Base-by-base conservation (phyloP, 2,329 filamentous ascomycete genomes). In the Pyrenophora teres region DNA sequence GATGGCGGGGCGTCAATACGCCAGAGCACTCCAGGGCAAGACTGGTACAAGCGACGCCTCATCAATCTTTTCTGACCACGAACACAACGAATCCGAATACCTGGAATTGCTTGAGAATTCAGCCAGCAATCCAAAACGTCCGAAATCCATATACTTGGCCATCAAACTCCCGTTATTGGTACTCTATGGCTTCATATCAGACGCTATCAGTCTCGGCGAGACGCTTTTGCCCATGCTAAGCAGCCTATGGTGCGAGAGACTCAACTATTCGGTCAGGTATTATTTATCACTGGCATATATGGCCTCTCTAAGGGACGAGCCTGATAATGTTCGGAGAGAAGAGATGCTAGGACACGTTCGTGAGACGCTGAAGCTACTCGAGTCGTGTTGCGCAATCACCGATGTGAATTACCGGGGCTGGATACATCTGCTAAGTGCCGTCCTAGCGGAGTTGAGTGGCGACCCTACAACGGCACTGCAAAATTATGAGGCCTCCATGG, bases 1-100 rank as follows among this genome's bases (percentile, higher is more conserved):
- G 6, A 83, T 88, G 53, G 81, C 83, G 2, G 78, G 87, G 3
- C 78, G 87, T 42, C 89, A 92, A 67, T 80, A 83, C 19, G 83
- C 81, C 43, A 83, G 87, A 41, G 87, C 89, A 18, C 74, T 92
- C 16, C 87, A 91, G 68, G 89, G 89, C 46, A 92, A 91, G 70
- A 92, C 89, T 0, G 73, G 73, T 9, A 73, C 74, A 2, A 71
- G 75, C 9, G 75, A 81, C 8, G 73, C 85, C 0, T 65, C 77
- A 0, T 77, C 81, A 15, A 78, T 92, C 9, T 81, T 92, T 77
- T 83, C 80, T 35, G 89, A 92, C 59, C 78, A 83, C n/a, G 78
- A 84, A 38, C 89, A 92, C 64, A 80, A 83, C 48, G 79, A 83
- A 1, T 59, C 70, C 1, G 70, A 86, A 80, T 80, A 80, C 72